Evolutionary conservation across 768 basidiomycete species (phyloP).

Genomic region (Pisolithus orientalis): DNA sequence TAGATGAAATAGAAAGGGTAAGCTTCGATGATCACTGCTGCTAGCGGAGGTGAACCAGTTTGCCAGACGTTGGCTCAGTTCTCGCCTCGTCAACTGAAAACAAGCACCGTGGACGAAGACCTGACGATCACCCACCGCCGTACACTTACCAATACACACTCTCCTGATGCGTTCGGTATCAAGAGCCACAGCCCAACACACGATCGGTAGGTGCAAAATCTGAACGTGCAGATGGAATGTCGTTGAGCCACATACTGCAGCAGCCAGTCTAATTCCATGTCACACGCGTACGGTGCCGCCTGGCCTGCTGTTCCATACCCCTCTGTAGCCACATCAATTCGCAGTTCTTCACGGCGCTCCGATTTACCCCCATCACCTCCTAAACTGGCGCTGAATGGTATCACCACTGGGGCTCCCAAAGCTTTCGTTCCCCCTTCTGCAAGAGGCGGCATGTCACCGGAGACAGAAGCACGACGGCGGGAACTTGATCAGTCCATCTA

Average conservation of each 20-base stretch:
- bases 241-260: slow-evolving; percentile 8
- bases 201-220: slow-evolving; percentile 11
- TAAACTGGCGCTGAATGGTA: slow-evolving; percentile 59
- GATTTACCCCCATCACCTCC: slow-evolving; percentile 49
- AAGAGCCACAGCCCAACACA: background rate
- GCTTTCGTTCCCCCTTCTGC: slow-evolving; percentile 28
- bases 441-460: slow-evolving; percentile 27
- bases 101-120: slow-evolving; percentile 16
- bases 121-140: slow-evolving; percentile 14
- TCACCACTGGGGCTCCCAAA: slow-evolving; percentile 55
- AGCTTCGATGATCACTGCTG: slow-evolving; percentile 12
- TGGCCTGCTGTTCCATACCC: slow-evolving; percentile 46
- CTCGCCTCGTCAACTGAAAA: slow-evolving; percentile 44
- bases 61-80: slow-evolving; percentile 57
- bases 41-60: slow-evolving; percentile 14
- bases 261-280: slow-evolving; percentile 6
- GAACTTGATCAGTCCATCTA: slow-evolving; percentile 48
- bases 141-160: slow-evolving; percentile 9
- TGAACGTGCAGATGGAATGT: background rate
- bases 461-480: slow-evolving; percentile 44
- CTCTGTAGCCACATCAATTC: slow-evolving; percentile 20
- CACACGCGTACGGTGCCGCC: slow-evolving; percentile 13
- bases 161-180: slow-evolving; percentile 1
- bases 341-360: slow-evolving; percentile 13
- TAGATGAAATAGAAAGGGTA: slow-evolving; percentile 77